Evolutionary conservation across 768 basidiomycete genomes (phyloP).

Genomic region (Daedaleopsis sinensis): DNA sequence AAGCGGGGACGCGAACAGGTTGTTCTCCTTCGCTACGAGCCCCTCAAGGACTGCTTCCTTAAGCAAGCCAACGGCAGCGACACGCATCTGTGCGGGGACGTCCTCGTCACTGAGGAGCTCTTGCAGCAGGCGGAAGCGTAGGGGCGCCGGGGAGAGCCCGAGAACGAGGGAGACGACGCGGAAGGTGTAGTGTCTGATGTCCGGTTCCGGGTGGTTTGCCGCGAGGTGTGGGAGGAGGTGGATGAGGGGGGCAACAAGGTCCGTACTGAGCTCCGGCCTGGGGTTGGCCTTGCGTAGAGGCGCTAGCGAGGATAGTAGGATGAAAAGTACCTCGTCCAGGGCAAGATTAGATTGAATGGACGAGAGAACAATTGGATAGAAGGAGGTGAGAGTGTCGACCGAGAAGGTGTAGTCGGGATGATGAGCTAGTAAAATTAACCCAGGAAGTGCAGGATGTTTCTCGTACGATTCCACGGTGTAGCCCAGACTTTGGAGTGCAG

Average conservation of each 20-base stretch:
- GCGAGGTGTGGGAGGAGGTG: slow-evolving; percentile 57
- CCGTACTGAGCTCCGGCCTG: slow-evolving; percentile 38
- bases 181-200: slow-evolving; percentile 61
- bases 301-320: slow-evolving; percentile 47
- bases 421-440: slow-evolving; percentile 34
- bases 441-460: slow-evolving; percentile 14
- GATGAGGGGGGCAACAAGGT: slow-evolving; percentile 51
- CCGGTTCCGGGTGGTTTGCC: slow-evolving; percentile 62
- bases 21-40: slow-evolving; percentile 31
- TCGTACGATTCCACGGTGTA: slow-evolving; percentile 17
- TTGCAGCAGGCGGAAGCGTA: slow-evolving; percentile 57
- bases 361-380: slow-evolving; percentile 24
- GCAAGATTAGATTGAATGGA: slow-evolving; percentile 55
- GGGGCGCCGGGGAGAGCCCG: slow-evolving; percentile 44
- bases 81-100: slow-evolving; percentile 67
- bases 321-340: slow-evolving; percentile 62
- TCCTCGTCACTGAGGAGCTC: slow-evolving; percentile 50
- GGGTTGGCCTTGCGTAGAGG: slow-evolving; percentile 16
- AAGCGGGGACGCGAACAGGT: slow-evolving; percentile 55
- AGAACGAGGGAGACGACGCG: slow-evolving; percentile 61
- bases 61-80: slow-evolving; percentile 67
- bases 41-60: slow-evolving; percentile 68
- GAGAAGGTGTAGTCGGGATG: slow-evolving; percentile 13
- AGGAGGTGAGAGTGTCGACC: slow-evolving; percentile 12
- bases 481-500: slow-evolving; percentile 26